Base-by-base conservation (phyloP, 1,284 basidiomycete genomes). In the Sphaerobolus stellatus region DNA sequence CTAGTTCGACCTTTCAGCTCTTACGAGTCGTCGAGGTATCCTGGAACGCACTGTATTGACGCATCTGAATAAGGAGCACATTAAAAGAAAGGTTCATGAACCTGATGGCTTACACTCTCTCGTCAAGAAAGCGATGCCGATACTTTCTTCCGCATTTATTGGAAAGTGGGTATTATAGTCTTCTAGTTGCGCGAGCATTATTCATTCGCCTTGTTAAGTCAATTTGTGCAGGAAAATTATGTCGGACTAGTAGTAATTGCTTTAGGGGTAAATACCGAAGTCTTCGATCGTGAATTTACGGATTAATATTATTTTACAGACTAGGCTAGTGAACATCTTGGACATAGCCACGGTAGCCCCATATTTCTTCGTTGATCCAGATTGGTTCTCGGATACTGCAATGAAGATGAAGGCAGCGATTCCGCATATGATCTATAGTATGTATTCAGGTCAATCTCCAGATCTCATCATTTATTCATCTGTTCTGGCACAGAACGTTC, bases 61-160 rank as follows among this genome's bases (percentile, higher is more conserved):
- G 58, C 87, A 84, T 63, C 72, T 94, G 51, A 94, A 93, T 68
- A 88, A 89, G 61, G 82, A 85, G 28, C 88, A 93, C 66, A 69
- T 94, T 11, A 77, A 80, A 70, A 72, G 34, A 33, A 58, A 52
- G 41, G 28, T 29, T 24, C 11, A 14, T 16, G 36, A 47, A 13
- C 13, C 46, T 5, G n/a, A 36, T 7, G 22, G 27, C 7, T 22
- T 50, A 36, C 16, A 49, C 18, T 14, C 27, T 14, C 41, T 53
- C 20, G 36, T 28, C 7, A 28, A 27, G 14, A 50, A 50, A 16
- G 31, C 25, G 41, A 50, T 33, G n/a, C 52, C 36, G 27, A 29
- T 58, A 4, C 13, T 56, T 13, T 46, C 46, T 13, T 25, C 33
- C 8, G 43, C 47, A 18, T 59, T 52, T 29, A 34, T 47, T 5